These are phyloP conservation scores for Immersiella caudata DNA, from an alignment of 495 filamentous ascomycete species.

Conservation along the genomic window DNA sequence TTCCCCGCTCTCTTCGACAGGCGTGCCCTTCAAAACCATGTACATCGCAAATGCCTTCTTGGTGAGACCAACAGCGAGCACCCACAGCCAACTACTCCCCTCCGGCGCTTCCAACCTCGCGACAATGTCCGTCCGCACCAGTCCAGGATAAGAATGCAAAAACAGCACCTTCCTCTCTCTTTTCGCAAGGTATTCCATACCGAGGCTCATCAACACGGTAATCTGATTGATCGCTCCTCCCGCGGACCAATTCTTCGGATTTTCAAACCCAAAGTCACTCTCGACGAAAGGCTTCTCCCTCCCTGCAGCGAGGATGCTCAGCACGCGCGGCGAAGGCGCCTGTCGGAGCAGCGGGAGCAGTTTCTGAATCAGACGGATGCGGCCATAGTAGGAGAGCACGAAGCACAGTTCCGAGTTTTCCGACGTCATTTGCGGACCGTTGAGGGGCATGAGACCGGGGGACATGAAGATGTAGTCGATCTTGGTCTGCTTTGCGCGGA, in stretches of 20 bases:
- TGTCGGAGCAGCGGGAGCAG: slow-evolving; percentile 25
- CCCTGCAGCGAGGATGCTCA: slow-evolving; percentile 28
- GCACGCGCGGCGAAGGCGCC: slow-evolving; percentile 21
- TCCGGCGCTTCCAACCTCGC: background rate
- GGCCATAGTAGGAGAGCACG: slow-evolving; percentile 28
- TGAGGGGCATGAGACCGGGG: slow-evolving; percentile 21
- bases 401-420: slow-evolving; percentile 24
- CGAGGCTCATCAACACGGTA: slow-evolving; percentile 25
- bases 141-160: slow-evolving; percentile 23
- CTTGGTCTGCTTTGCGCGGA: slow-evolving; percentile 15
- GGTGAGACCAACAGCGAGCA: slow-evolving; percentile 1
- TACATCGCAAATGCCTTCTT: slow-evolving; percentile 1
- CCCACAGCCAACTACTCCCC: background rate
- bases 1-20: slow-evolving; percentile 27
- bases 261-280: slow-evolving; percentile 23
- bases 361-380: slow-evolving; percentile 23
- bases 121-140: slow-evolving; percentile 22
- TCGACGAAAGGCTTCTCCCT: slow-evolving; percentile 23
- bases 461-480: slow-evolving; percentile 34
- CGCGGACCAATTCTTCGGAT: slow-evolving; percentile 15
- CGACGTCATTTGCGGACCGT: too few relatives aligned
- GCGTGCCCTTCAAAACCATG: slow-evolving; percentile 15
- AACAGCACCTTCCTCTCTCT: slow-evolving; percentile 21
- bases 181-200: slow-evolving; percentile 20
- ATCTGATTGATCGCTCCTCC: slow-evolving; percentile 18